Evolutionary conservation across 208 protist genomes (phyloP).

Genomic region (Vickermania ingenoplastis): DNA sequence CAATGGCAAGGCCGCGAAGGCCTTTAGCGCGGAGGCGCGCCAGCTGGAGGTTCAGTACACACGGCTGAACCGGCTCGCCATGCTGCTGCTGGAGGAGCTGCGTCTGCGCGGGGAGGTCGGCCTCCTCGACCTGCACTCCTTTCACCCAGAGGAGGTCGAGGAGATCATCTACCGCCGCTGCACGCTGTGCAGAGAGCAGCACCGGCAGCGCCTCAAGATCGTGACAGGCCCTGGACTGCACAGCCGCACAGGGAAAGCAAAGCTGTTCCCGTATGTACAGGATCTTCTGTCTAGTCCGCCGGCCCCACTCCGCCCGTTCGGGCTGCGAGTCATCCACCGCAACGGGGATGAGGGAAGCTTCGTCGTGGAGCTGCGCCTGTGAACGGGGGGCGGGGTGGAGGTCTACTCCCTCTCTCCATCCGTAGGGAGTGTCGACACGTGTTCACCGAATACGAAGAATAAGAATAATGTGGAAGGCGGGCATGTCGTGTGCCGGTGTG

Average conservation of each 20-base stretch:
- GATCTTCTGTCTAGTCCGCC: too few species aligned
- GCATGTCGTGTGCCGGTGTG: too few species aligned
- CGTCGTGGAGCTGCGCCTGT: too few species aligned
- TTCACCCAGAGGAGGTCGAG: constrained; percentile 58
- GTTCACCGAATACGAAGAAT: too few species aligned
- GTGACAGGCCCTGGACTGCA: constrained; percentile 5
- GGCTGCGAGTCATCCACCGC: too few species aligned
- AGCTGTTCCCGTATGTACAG: not conserved
- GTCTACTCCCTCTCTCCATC: too few species aligned
- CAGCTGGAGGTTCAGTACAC: constrained; percentile 57
- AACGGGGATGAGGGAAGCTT: too few species aligned
- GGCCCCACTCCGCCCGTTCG: too few species aligned
- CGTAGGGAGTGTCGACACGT: too few species aligned
- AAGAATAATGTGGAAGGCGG: too few species aligned
- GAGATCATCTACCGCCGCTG: constrained; percentile 28
- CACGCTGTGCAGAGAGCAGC: not conserved
- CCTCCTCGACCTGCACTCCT: constrained; percentile 73
- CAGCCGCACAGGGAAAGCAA: not conserved
- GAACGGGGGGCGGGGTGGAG: too few species aligned
- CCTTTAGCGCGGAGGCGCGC: constrained; percentile 40
- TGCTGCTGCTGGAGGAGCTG: constrained; percentile 72
- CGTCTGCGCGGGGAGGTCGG: constrained; percentile 20
- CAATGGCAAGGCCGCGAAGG: constrained; percentile 39
- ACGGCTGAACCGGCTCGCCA: constrained; percentile 70
- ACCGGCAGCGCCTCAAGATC: not conserved